A percentile compares a stretch with the other conserved stretches of the same genome.
Conservation (phyloP, 1,284 basidiomycete genomes). For the Schizophyllum commune region DNA sequence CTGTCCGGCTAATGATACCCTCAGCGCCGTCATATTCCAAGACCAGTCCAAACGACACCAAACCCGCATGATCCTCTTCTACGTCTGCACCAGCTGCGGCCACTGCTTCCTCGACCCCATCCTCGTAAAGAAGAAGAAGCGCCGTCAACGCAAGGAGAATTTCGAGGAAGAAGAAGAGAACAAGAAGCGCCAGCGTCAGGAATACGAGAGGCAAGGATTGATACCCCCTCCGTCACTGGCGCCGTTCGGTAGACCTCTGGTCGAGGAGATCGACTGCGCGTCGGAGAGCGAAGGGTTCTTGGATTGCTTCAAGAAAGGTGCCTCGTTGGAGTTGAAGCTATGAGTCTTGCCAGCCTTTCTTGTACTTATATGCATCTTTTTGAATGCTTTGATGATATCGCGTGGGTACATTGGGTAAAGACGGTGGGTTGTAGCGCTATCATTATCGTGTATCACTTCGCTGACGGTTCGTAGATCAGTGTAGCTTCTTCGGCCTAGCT, state of each 20-base stretch:
- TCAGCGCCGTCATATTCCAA: conserved; percentile 85
- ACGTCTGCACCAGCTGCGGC: conserved; percentile 84
- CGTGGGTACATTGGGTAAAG: not conserved
- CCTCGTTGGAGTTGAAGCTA: not conserved
- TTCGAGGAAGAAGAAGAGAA: not conserved
- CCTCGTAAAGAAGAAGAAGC: not conserved
- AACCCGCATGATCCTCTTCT: conserved; percentile 90
- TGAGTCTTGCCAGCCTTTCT: not conserved
- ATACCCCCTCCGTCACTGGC: not conserved
- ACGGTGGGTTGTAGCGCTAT: not conserved
- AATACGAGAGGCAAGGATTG: not conserved
- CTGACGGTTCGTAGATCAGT: not conserved
- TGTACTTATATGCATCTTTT: not conserved
- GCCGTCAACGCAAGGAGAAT: not conserved
- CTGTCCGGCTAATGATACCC: not conserved
- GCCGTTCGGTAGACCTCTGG: not conserved
- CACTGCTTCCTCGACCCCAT: conserved; percentile 67
- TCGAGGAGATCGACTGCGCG: not conserved
- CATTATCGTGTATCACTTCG: not conserved
- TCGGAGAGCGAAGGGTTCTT: not conserved
- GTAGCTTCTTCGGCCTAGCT: not conserved
- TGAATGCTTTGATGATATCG: not conserved
- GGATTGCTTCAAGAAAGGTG: not conserved
- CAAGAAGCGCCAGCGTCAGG: not conserved
- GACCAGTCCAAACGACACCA: conserved; percentile 93